Base-by-base conservation (phyloP, 1,284 basidiomycete genomes). In the Hypsizygus ulmarius region DNA sequence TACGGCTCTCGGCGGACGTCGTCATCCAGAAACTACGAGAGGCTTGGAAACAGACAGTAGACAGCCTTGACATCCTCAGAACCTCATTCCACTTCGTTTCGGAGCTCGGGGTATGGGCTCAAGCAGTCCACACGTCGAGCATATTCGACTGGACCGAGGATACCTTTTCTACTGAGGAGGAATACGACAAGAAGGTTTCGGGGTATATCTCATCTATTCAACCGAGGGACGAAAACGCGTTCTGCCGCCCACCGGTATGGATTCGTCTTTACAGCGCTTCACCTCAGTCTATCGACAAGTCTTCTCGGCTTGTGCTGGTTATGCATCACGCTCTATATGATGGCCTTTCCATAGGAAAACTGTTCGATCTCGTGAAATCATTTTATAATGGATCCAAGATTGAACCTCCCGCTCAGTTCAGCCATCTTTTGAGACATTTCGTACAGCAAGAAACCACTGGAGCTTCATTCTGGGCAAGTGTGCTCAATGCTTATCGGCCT, bases 321-420 rank as follows among this genome's bases (percentile, higher is more conserved):
- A 64, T 78, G 60, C 77, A 78, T 50, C 77, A 78, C 56, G 73
- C 75, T 1, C 55, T 78, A n/a, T 78, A 78, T 49, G 76, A 78
- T 50, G 77, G 76, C 4, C 51, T 73, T 10, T 75, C 75, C 11
- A 57, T 78, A 18, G 59, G 60, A 7, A 62, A 56, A 25, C 61
- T 78, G 2, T 55, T 75, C 18, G 54, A 66, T 7, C 46, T 58
- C 19, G 65, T 78, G 1, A 56, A 67, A 38, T 47, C 47, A 16
- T 47, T 66, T 11, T 78, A 77, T 53, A 47, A 47, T 21, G 61
- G 59, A 14, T 37, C 54, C 12, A 39, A 52, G 7, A 49, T 59
- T 10, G 43, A 51, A 2, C 36, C 43, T 10, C 38, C 59, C 2
- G 47, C 47, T 4, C 70, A 72, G 30, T 78, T 77, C 40, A 47